A percentile compares a stretch with the other conserved stretches of the same genome.
Conservation (phyloP, 1,284 basidiomycete species). For the Volvariella surrecta region DNA sequence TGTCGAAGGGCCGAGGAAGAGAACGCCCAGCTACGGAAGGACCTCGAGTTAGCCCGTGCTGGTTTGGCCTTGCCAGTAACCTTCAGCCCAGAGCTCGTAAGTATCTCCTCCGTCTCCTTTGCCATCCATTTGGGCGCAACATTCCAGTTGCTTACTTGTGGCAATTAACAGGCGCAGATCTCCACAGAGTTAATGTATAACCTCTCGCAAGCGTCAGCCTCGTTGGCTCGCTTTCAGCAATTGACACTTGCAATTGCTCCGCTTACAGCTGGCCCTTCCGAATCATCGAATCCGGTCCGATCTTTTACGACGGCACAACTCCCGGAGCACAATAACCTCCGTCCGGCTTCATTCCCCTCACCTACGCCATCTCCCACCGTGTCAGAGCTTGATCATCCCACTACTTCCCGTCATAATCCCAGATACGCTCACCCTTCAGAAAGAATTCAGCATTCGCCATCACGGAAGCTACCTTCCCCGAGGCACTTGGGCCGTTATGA, state of each 20-base stretch:
- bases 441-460: background rate
- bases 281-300: too few relatives aligned
- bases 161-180: conserved; percentile 29
- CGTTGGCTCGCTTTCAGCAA: conserved; percentile 38
- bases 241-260: conserved; percentile 21
- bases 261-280: too few relatives aligned
- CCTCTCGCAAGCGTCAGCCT: conserved; percentile 34
- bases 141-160: background rate
- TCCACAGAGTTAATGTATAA: conserved; percentile 43
- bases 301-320: conserved; percentile 1
- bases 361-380: conserved; percentile 11
- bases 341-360: conserved; percentile 16
- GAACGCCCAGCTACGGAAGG: conserved; percentile 38
- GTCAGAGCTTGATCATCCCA: conserved; percentile 1
- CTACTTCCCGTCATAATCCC: conserved; percentile 4
- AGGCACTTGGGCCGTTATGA: conserved; percentile 6
- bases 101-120: conserved; percentile 10
- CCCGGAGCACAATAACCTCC: conserved; percentile 1
- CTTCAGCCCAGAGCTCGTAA: conserved; percentile 34
- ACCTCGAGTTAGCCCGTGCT: conserved; percentile 33
- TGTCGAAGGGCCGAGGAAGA: conserved; percentile 45
- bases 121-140: conserved; percentile 3
- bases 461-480: background rate
- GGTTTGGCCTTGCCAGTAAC: conserved; percentile 22
- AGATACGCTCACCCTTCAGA: conserved; percentile 2